Conservation (phyloP, 306 rosid genomes). For the Vicia villosa region DNA sequence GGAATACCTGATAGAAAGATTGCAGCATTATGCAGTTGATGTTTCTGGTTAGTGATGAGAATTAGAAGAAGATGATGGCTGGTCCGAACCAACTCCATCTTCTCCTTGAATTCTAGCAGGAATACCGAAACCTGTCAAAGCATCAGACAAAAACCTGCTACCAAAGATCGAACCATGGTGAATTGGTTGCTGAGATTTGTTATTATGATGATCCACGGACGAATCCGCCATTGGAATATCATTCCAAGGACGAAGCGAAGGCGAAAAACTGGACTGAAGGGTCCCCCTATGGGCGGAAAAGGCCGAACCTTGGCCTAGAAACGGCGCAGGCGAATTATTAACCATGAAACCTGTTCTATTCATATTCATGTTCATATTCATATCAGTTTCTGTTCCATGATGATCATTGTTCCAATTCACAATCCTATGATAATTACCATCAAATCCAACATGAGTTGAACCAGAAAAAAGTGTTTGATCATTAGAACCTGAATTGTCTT, state of each 20-base stretch:
- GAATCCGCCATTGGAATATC: slow-evolving; percentile 56
- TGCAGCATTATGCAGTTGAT: slow-evolving; percentile 26
- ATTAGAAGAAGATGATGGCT: slow-evolving; percentile 66
- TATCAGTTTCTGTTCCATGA: slow-evolving; percentile 7
- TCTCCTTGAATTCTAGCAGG: slow-evolving; percentile 64
- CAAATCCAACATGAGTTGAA: slow-evolving; percentile 51
- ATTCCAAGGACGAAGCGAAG: slow-evolving; percentile 63
- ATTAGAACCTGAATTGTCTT: slow-evolving; percentile 46
- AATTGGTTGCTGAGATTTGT: slow-evolving; percentile 49
- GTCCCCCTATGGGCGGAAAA: slow-evolving; percentile 75
- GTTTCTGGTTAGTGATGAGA: slow-evolving; percentile 55
- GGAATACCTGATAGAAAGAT: slow-evolving; percentile 43
- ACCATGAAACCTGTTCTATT: slow-evolving; percentile 48
- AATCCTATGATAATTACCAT: slow-evolving; percentile 56
- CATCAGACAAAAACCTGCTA: slow-evolving; percentile 59
- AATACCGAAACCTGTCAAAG: slow-evolving; percentile 56
- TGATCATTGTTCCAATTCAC: slow-evolving; percentile 55
- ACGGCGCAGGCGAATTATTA: slow-evolving; percentile 42
- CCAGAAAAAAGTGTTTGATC: slow-evolving; percentile 49
- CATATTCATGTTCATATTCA: slow-evolving; percentile 27
- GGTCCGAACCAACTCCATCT: slow-evolving; percentile 49
- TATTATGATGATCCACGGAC: slow-evolving; percentile 39
- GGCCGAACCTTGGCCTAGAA: slow-evolving; percentile 57
- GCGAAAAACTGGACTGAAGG: slow-evolving; percentile 95
- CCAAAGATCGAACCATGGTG: slow-evolving; percentile 67